phyloP scores from a whole-genome alignment of 2,329 filamentous ascomycete genomes.

The Metarhizium brunneum region DNA sequence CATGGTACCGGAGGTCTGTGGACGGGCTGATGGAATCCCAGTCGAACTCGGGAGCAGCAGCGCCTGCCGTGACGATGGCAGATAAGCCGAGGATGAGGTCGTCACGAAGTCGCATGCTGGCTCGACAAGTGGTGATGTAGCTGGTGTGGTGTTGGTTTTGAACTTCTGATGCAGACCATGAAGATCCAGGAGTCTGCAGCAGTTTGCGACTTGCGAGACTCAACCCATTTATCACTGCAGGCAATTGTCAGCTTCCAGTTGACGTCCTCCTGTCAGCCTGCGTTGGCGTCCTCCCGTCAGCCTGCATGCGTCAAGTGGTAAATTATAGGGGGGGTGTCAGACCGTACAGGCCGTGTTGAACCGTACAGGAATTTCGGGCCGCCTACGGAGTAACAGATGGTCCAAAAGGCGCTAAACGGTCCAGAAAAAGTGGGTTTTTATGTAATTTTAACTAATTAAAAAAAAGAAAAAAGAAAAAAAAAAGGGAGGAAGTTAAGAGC shows the following conservation, averaged over 20 bases:
- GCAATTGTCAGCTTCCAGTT: not conserved
- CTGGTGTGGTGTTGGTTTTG: not conserved
- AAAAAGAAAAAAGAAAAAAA: too few relatives aligned
- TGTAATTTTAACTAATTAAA: too few relatives aligned
- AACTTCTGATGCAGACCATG: not conserved
- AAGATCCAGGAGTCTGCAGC: not conserved
- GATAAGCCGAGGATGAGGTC: not conserved
- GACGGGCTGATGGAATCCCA: constrained; percentile 26
- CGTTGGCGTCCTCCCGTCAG: not conserved
- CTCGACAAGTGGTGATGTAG: not conserved
- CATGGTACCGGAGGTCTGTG: constrained; percentile 25
- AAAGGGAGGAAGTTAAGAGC: too few relatives aligned
- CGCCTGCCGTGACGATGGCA: not conserved
- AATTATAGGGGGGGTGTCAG: too few relatives aligned
- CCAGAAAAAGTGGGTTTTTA: too few relatives aligned
- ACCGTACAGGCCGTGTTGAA: too few relatives aligned
- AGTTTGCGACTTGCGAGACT: too few relatives aligned
- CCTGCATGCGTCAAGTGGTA: not conserved
- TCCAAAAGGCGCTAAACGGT: too few relatives aligned
- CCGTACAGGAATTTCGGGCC: too few relatives aligned
- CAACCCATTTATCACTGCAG: too few relatives aligned
- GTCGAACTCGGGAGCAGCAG: constrained; percentile 17
- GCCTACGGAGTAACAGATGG: too few relatives aligned
- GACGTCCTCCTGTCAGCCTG: not conserved
- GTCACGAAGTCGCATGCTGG: not conserved